These are phyloP conservation scores for Cercospora sp. DNA, from an alignment of 2,329 filamentous ascomycete genomes.

Conservation along the genomic window DNA sequence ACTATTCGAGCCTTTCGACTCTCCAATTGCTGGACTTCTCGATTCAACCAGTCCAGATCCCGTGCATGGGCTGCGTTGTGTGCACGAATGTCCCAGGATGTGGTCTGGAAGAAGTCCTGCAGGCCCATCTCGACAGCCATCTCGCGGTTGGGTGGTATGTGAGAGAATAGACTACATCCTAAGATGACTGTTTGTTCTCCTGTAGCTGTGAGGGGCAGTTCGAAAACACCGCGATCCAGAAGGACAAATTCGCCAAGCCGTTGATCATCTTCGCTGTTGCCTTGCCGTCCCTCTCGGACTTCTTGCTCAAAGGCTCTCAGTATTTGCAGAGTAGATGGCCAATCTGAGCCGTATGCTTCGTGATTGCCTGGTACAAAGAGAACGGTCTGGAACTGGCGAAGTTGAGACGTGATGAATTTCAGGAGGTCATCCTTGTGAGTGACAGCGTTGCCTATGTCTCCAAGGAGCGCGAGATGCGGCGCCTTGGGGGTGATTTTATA, in stretches of 20 bases:
- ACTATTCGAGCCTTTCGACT: slow-evolving; percentile 35
- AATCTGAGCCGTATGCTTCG: slow-evolving; percentile 51
- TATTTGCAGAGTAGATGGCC: slow-evolving; percentile 36
- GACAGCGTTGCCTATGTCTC: slow-evolving; percentile 54
- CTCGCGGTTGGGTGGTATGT: slow-evolving; percentile 10
- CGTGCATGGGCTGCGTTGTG: slow-evolving; percentile 43
- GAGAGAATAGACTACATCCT: slow-evolving; percentile 36
- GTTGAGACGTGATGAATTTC: slow-evolving; percentile 51
- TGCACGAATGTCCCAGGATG: slow-evolving; percentile 41
- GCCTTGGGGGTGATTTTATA: slow-evolving; percentile 52
- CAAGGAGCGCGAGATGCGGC: slow-evolving; percentile 56
- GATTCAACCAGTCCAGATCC: slow-evolving; percentile 50
- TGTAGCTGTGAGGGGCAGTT: slow-evolving; percentile 27
- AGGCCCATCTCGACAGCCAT: slow-evolving; percentile 17
- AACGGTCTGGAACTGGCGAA: slow-evolving; percentile 51
- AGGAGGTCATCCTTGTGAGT: slow-evolving; percentile 44
- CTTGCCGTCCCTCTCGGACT: not conserved
- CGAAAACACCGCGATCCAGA: slow-evolving; percentile 37
- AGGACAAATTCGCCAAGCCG: slow-evolving; percentile 45
- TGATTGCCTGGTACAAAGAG: slow-evolving; percentile 60
- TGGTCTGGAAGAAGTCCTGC: slow-evolving; percentile 25
- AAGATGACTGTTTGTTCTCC: slow-evolving; percentile 30
- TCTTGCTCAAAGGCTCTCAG: slow-evolving; percentile 30
- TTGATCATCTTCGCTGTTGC: slow-evolving; percentile 17
- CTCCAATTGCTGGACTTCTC: slow-evolving; percentile 33